Conservation (phyloP, 768 basidiomycete species). For the Mrakia gelida region DNA sequence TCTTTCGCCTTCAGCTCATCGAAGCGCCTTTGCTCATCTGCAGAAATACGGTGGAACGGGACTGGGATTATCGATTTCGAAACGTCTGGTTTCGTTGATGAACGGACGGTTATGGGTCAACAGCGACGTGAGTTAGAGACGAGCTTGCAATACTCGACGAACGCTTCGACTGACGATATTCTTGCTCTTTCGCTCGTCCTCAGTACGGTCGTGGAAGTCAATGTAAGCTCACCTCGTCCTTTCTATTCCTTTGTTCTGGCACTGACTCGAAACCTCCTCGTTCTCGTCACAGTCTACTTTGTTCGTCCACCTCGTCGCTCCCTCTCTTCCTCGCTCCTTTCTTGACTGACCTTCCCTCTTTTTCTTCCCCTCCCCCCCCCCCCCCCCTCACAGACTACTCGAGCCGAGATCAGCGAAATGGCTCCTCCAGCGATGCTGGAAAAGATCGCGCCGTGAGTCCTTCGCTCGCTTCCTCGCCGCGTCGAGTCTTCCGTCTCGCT, state of each 20-base stretch:
- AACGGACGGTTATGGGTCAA: constrained; percentile 99
- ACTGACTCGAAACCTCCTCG: background rate
- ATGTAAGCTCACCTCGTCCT: constrained; percentile 55
- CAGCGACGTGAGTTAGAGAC: constrained; percentile 52
- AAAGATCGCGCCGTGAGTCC: constrained; percentile 47
- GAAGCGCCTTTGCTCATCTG: constrained; percentile 25
- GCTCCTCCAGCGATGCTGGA: constrained; percentile 40
- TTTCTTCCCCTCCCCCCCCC: background rate
- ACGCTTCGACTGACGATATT: background rate
- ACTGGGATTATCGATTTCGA: constrained; percentile 93
- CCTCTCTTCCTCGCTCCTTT: constrained; percentile 75
- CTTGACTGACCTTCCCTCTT: constrained; percentile 42
- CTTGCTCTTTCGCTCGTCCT: background rate
- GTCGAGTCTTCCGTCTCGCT: background rate
- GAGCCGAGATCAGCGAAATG: constrained; percentile 38
- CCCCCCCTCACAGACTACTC: constrained; percentile 24
- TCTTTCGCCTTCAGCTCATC: constrained; percentile 16
- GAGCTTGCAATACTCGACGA: too few relatives aligned
- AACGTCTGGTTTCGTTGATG: constrained; percentile 94
- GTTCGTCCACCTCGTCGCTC: constrained; percentile 44
- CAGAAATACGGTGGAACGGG: constrained; percentile 98
- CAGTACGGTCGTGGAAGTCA: constrained; percentile 69
- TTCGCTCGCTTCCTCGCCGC: background rate
- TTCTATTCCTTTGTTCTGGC: too few relatives aligned
- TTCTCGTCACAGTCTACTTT: constrained; percentile 47